These are phyloP conservation scores for Thymus quinquecostatus DNA, from an alignment of 257 asterid species.

Conservation along the genomic window DNA sequence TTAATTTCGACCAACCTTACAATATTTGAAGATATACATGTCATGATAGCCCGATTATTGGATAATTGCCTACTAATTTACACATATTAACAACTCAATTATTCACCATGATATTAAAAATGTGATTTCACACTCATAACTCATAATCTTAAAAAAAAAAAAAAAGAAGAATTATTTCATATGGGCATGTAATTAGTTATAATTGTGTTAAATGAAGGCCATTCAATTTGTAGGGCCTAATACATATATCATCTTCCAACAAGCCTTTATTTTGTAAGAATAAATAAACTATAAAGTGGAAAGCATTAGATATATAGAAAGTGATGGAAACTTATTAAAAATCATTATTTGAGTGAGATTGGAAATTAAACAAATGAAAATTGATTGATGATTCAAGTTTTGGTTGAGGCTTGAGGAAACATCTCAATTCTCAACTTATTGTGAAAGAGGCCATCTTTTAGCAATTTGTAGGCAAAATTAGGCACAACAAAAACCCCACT, in stretches of 20 bases:
- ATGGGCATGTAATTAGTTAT: not conserved
- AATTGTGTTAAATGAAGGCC: constrained; percentile 5
- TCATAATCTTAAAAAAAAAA: not conserved
- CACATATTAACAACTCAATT: not conserved
- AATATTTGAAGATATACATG: not conserved
- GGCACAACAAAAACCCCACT: constrained; percentile 29
- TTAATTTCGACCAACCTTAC: not conserved
- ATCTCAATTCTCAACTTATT: constrained; percentile 18
- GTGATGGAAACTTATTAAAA: not conserved
- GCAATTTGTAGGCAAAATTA: constrained; percentile 28
- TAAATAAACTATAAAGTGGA: not conserved
- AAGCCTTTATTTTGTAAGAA: not conserved
- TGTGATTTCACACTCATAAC: constrained; percentile 5
- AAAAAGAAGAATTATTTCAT: not conserved
- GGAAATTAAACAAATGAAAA: not conserved
- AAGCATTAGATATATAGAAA: not conserved
- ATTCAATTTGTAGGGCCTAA: not conserved
- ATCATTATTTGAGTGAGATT: not conserved
- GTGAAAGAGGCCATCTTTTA: constrained; percentile 24
- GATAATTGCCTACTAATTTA: not conserved
- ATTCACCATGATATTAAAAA: not conserved
- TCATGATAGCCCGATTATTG: not conserved
- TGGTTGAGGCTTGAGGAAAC: constrained; percentile 34
- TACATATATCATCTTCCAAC: not conserved
- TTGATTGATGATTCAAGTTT: constrained; percentile 16